Conservation (phyloP, 495 filamentous ascomycete species). For the Penicillium atrosanguineum region DNA sequence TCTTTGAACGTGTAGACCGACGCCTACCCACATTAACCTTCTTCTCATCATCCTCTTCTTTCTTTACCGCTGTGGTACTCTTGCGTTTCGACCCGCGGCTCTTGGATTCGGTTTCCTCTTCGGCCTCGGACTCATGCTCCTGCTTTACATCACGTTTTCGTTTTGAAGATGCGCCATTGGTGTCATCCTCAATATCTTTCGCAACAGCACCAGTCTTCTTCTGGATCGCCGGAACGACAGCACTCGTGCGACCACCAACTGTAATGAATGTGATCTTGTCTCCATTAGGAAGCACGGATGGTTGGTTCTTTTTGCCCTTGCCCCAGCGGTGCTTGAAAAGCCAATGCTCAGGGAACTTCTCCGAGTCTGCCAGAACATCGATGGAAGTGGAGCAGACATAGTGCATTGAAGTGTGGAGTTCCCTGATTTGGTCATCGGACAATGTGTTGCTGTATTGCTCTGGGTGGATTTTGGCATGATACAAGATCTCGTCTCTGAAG, state of each 20-base stretch:
- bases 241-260: conserved; percentile 86
- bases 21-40: conserved; percentile 23
- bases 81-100: conserved; percentile 21
- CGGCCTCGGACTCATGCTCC: conserved; percentile 28
- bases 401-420: conserved; percentile 69
- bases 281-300: conserved; percentile 70
- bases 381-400: conserved; percentile 78
- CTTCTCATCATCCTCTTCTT: conserved; percentile 24
- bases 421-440: conserved; percentile 63
- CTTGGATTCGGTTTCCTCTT: conserved; percentile 23
- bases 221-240: conserved; percentile 79
- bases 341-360: conserved; percentile 85
- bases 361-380: conserved; percentile 74
- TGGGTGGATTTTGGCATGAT: conserved; percentile 82
- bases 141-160: conserved; percentile 39
- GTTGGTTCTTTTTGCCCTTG: conserved; percentile 77
- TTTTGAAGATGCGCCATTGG: conserved; percentile 27
- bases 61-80: conserved; percentile 23
- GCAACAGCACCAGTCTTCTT: conserved; percentile 66
- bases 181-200: conserved; percentile 32
- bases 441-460: conserved; percentile 90
- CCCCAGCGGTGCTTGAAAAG: conserved; percentile 89
- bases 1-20: conserved; percentile 38
- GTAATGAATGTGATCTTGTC: conserved; percentile 79
- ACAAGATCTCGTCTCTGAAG: conserved; percentile 79